These are phyloP conservation scores for Triticum timopheevii DNA, from an alignment of 176 grass and related monocot genomes.

Conservation along the genomic window DNA sequence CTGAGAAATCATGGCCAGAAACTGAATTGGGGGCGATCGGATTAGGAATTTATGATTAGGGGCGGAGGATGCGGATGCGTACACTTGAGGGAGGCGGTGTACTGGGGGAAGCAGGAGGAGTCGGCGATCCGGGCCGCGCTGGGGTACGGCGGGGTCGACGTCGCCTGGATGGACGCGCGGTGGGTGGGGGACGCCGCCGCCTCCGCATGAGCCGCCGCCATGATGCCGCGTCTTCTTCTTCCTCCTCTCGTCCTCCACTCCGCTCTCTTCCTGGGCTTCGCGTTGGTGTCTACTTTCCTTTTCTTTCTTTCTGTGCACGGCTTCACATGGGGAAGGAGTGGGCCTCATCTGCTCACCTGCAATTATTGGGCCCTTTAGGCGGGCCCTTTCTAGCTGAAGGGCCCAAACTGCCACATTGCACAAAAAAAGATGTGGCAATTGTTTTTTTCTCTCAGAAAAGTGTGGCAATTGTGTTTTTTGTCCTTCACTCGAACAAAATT, in stretches of 20 bases:
- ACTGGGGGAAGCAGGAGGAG: slow-evolving; percentile 79
- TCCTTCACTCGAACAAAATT: too few species aligned
- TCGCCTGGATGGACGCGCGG: slow-evolving; percentile 28
- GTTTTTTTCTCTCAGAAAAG: too few species aligned
- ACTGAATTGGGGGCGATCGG: not conserved
- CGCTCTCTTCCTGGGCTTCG: not conserved
- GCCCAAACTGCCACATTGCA: not conserved
- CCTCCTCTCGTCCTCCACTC: not conserved
- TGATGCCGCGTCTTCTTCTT: not conserved
- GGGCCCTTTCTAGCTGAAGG: not conserved
- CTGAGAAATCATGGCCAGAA: not conserved
- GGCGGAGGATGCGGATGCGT: not conserved
- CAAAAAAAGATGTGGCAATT: not conserved
- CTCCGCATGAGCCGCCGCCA: slow-evolving; percentile 50
- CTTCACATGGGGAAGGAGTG: not conserved
- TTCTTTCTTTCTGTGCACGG: not conserved
- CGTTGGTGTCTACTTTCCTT: not conserved
- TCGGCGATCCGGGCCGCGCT: slow-evolving; percentile 64
- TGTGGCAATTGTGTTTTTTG: too few species aligned
- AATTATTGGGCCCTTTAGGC: not conserved
- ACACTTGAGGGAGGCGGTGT: slow-evolving; percentile 94
- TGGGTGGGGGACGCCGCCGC: slow-evolving; percentile 29
- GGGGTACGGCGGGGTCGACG: slow-evolving; percentile 51
- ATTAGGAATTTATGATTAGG: slow-evolving; percentile 10
- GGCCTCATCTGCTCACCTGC: not conserved